Evolutionary conservation across 441 rosid species (phyloP).

Genomic region (Euphorbia celastroides): DNA sequence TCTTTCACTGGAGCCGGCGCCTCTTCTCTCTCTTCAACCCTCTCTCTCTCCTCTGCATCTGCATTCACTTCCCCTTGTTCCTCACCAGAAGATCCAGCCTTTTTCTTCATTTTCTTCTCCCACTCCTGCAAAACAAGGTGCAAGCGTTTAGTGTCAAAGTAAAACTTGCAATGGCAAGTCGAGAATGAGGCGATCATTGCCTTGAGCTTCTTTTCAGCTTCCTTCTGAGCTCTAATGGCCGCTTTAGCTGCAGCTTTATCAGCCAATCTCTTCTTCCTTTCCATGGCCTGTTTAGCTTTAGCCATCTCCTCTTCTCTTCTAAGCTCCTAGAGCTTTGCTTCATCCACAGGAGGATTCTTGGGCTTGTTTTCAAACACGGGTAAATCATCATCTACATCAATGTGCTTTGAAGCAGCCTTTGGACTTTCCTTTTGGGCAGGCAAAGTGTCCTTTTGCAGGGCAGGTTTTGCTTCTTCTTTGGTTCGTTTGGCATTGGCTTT

Average conservation of each 20-base stretch:
- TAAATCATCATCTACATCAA: slow-evolving; percentile 35
- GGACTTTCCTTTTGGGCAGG: slow-evolving; percentile 34
- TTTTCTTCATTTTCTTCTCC: slow-evolving; percentile 85
- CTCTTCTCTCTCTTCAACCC: slow-evolving; percentile 35
- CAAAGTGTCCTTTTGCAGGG: slow-evolving; percentile 30
- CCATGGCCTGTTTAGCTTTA: slow-evolving; percentile 77
- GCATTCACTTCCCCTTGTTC: slow-evolving; percentile 32
- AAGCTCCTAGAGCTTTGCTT: slow-evolving; percentile 64
- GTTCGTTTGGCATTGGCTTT: slow-evolving; percentile 39
- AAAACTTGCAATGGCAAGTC: background rate
- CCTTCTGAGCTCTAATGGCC: slow-evolving; percentile 74
- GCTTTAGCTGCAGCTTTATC: slow-evolving; percentile 89
- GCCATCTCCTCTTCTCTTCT: slow-evolving; percentile 78
- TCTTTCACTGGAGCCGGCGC: slow-evolving; percentile 35
- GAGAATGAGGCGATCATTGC: slow-evolving; percentile 29
- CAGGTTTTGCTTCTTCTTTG: slow-evolving; percentile 46
- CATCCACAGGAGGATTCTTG: slow-evolving; percentile 48
- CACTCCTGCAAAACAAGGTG: slow-evolving; percentile 52
- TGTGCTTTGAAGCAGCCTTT: slow-evolving; percentile 30
- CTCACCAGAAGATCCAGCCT: slow-evolving; percentile 36
- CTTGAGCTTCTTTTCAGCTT: slow-evolving; percentile 89
- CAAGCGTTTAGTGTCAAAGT: slow-evolving; percentile 2
- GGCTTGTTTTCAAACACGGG: slow-evolving; percentile 31
- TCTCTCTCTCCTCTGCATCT: slow-evolving; percentile 42
- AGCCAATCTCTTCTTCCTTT: slow-evolving; percentile 88